Evolutionary conservation across 192 early-diverging fungal species (phyloP).

Genomic region (Coemansia javaensis): DNA sequence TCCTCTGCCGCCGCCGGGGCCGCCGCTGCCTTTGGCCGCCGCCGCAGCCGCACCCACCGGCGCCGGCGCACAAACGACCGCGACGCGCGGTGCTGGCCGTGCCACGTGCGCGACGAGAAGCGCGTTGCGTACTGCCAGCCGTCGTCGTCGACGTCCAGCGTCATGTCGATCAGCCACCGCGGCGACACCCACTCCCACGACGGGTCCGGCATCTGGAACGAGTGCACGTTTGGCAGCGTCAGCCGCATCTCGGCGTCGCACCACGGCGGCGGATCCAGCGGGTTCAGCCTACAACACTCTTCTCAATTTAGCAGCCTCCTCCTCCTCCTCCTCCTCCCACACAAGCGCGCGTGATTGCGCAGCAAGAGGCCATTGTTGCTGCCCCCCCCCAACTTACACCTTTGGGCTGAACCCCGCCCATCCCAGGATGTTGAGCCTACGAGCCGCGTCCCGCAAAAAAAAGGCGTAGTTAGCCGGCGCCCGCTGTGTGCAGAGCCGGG

Average conservation of each 20-base stretch:
- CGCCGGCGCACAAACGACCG: constrained; percentile 29
- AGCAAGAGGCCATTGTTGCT: too few relatives aligned
- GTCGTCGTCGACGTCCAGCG: constrained; percentile 49
- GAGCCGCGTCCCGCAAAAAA: background rate
- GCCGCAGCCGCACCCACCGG: constrained; percentile 10
- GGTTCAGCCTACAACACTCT: constrained; percentile 47
- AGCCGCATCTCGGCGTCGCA: constrained; percentile 38
- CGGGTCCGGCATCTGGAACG: constrained; percentile 50
- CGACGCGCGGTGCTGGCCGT: constrained; percentile 8
- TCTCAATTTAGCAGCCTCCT: too few relatives aligned
- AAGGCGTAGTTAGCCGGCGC: background rate
- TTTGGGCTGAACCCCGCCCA: constrained; percentile 46
- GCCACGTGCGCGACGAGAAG: constrained; percentile 29
- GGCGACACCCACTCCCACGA: constrained; percentile 53
- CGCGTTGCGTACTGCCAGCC: constrained; percentile 51
- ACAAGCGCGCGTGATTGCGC: too few relatives aligned
- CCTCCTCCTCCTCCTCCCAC: too few relatives aligned
- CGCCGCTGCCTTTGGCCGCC: background rate
- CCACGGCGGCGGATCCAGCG: constrained; percentile 52
- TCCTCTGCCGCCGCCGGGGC: background rate
- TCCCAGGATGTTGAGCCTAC: constrained; percentile 50
- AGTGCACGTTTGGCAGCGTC: constrained; percentile 49
- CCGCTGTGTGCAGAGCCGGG: background rate
- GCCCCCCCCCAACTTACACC: constrained; percentile 47
- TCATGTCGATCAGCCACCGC: constrained; percentile 54